These are phyloP conservation scores for Mortierella sp. DNA, from an alignment of 371 early-diverging fungal genomes.

Conservation along the genomic window DNA sequence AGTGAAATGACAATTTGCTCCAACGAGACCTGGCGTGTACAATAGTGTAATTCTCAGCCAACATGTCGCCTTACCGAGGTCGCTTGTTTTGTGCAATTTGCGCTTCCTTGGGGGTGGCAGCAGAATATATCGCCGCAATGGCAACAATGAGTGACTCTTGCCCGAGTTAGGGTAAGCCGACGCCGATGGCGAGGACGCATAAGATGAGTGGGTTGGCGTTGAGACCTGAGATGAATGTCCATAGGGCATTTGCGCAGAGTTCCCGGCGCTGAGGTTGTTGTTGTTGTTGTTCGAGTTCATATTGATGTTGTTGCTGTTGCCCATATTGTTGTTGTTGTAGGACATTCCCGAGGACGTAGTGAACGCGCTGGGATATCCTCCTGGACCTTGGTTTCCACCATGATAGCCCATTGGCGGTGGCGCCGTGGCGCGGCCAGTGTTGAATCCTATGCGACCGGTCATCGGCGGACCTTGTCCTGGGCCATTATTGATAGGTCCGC, in stretches of 20 bases:
- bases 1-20: too few species aligned
- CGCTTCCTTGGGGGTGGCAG: slow-evolving; percentile 63
- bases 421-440: slow-evolving; percentile 21
- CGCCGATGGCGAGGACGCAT: slow-evolving; percentile 47
- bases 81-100: slow-evolving; percentile 65
- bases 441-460: slow-evolving; percentile 30
- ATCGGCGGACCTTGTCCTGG: slow-evolving; percentile 16
- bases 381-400: slow-evolving; percentile 22
- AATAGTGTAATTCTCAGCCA: too few species aligned
- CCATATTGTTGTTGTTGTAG: slow-evolving; percentile 26
- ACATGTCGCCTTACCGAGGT: slow-evolving; percentile 38
- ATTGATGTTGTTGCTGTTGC: slow-evolving; percentile 16
- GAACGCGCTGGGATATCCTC: slow-evolving; percentile 24
- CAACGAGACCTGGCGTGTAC: too few species aligned
- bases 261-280: slow-evolving; percentile 16
- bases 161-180: slow-evolving; percentile 30
- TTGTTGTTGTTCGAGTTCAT: slow-evolving; percentile 17
- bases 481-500: slow-evolving; percentile 23
- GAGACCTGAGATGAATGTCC: slow-evolving; percentile 50
- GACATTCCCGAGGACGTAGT: slow-evolving; percentile 25
- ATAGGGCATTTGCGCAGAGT: slow-evolving; percentile 26
- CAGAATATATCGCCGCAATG: slow-evolving; percentile 65
- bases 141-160: slow-evolving; percentile 24
- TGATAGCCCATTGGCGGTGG: slow-evolving; percentile 26
- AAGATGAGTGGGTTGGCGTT: slow-evolving; percentile 47